Base-by-base conservation (phyloP, 768 basidiomycete genomes). In the Calocera viscosa region DNA sequence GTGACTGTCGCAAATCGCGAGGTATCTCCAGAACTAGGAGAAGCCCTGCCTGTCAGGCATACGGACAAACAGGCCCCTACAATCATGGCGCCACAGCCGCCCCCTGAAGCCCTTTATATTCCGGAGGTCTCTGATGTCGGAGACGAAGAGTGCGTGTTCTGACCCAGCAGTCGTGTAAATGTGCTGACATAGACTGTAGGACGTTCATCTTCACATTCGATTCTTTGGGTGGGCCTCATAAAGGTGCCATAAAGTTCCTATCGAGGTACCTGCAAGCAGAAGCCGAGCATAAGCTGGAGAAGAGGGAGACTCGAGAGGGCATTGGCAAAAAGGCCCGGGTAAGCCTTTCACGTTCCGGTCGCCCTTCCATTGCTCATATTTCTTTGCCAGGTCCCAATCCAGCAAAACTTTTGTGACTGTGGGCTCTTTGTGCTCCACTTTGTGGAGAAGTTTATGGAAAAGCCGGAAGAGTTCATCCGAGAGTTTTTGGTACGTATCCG, bases 391-490 rank as follows among this genome's bases (percentile, higher is more conserved):
- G 91, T 94, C 2, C 95, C 95, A 2, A 78, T 80, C 26, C 96
- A 99, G 73, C 84, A 85, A 17, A 97, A 98, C 73, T 90, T 80
- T 69, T 90, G 87, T 72, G 94, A 97, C 74, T 99, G 96, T 71
- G 96, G 96, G 5, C 74, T 96, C 32, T 99, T 91, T 75, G 80
- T 98, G 14, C 79, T 98, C 12, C 93, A 98, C 72, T 91, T 91
- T 64, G 89, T 87, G 8, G 79, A 86, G 71, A 84, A 83, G 0
- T 90, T 98, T 73, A 83, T 96, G 75, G 76, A 73, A 8, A 77
- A 88, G 65, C 88, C 91, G 0, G 72, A 75, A 0, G 73, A 76
- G 19, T 83, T 86, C 67, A 78, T 80, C 65, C 69, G 78, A 10
- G 75, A 81, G 34, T 86, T 91, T 60, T 72, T 80, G 47, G 75